Evolutionary conservation across 2,329 filamentous ascomycete species (phyloP).

Genomic region (Colletotrichum lindemuthianum): DNA sequence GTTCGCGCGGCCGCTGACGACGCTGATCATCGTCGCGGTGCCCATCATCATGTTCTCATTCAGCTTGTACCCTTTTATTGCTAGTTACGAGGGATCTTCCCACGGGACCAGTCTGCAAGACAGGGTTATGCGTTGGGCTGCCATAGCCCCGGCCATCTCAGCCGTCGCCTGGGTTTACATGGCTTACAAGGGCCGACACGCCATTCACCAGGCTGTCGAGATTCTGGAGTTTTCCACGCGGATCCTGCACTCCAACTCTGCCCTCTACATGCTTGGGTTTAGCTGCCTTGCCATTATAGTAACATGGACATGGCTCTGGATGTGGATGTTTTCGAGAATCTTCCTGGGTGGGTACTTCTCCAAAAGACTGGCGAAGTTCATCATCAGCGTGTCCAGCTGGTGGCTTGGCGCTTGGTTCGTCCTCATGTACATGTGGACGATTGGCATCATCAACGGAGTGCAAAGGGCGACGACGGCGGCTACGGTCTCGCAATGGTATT

Average conservation of each 20-base stretch:
- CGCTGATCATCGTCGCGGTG: slow-evolving; percentile 82
- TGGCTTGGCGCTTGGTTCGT: slow-evolving; percentile 95
- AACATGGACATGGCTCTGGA: slow-evolving; percentile 94
- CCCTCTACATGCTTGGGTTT: slow-evolving; percentile 85
- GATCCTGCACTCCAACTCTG: slow-evolving; percentile 86
- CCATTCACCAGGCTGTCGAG: slow-evolving; percentile 83
- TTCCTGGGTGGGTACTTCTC: slow-evolving; percentile 92
- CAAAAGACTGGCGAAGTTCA: slow-evolving; percentile 69
- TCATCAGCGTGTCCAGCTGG: slow-evolving; percentile 91
- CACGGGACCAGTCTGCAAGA: slow-evolving; percentile 87
- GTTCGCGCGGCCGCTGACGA: slow-evolving; percentile 86
- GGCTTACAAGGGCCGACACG: slow-evolving; percentile 81
- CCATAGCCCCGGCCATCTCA: slow-evolving; percentile 78
- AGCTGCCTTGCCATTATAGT: slow-evolving; percentile 79
- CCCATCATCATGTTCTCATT: slow-evolving; percentile 89
- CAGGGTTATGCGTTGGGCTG: slow-evolving; percentile 86
- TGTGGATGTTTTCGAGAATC: slow-evolving; percentile 94
- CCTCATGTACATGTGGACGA: slow-evolving; percentile 94
- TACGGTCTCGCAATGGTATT: slow-evolving; percentile 99
- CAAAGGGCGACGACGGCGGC: slow-evolving; percentile 93
- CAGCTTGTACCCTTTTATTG: slow-evolving; percentile 89
- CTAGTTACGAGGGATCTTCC: slow-evolving; percentile 83
- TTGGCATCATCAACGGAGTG: slow-evolving; percentile 86
- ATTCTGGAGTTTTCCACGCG: slow-evolving; percentile 93
- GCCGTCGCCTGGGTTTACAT: slow-evolving; percentile 86